phyloP scores from a whole-genome alignment of 805 yeast genomes.

The Metschnikowia proteae region DNA sequence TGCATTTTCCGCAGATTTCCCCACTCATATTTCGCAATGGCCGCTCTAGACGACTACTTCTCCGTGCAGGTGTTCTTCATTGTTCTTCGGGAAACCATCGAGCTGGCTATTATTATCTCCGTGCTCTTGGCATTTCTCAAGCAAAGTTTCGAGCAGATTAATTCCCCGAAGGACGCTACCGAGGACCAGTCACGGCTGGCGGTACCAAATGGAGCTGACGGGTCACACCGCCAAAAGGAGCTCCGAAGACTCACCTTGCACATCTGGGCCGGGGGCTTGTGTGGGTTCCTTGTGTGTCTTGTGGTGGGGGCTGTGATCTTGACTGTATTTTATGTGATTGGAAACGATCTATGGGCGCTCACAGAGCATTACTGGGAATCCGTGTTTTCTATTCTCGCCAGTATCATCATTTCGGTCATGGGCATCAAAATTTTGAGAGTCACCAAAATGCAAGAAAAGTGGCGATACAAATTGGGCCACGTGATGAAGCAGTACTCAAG shows the following conservation, averaged over 20 bases:
- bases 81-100: conserved; percentile 19
- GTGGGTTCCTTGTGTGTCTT: conserved; percentile 38
- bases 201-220: background rate
- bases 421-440: conserved; percentile 43
- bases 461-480: conserved; percentile 37
- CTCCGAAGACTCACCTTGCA: conserved; percentile 27
- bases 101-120: conserved; percentile 21
- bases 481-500: conserved; percentile 24
- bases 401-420: conserved; percentile 44
- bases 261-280: conserved; percentile 43
- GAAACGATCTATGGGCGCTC: conserved; percentile 42
- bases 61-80: conserved; percentile 21
- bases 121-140: conserved; percentile 20
- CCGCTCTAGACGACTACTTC: conserved; percentile 15
- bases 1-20: background rate
- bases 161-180: background rate
- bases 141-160: conserved; percentile 8
- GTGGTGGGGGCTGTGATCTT: conserved; percentile 39
- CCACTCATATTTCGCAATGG: conserved; percentile 3
- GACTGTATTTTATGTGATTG: conserved; percentile 37
- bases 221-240: conserved; percentile 12
- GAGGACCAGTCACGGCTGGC: background rate
- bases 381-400: conserved; percentile 40
- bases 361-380: conserved; percentile 51
- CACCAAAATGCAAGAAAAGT: conserved; percentile 42